Conservation (phyloP, 2,329 filamentous ascomycete genomes). For the Stemphylium beticola region DNA sequence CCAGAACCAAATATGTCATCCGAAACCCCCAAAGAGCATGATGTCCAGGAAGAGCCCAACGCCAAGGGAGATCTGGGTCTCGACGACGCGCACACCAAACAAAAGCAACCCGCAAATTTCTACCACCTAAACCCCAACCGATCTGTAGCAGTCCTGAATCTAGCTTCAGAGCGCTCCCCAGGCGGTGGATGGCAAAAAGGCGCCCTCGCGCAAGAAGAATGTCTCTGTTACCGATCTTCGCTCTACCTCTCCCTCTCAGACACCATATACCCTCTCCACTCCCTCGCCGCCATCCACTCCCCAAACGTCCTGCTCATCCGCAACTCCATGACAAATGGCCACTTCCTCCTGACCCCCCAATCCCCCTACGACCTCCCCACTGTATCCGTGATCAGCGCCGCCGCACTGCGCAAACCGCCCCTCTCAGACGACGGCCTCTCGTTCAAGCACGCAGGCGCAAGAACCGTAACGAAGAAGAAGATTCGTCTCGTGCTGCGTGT, state of each 20-base stretch:
- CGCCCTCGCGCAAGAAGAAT: slow-evolving; percentile 71
- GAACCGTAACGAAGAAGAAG: slow-evolving; percentile 65
- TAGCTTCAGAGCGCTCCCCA: slow-evolving; percentile 63
- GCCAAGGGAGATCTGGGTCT: too few relatives aligned
- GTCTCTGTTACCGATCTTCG: slow-evolving; percentile 68
- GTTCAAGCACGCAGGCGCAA: slow-evolving; percentile 46
- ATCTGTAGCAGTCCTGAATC: slow-evolving; percentile 68
- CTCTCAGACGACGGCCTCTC: slow-evolving; percentile 20
- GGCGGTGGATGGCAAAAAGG: slow-evolving; percentile 71
- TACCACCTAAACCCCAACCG: background rate
- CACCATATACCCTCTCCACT: slow-evolving; percentile 61
- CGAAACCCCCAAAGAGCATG: too few relatives aligned
- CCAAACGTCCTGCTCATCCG: slow-evolving; percentile 67
- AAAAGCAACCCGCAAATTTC: background rate
- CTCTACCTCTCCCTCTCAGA: slow-evolving; percentile 57
- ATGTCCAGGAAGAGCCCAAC: too few relatives aligned
- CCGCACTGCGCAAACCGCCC: slow-evolving; percentile 58
- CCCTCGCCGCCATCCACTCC: slow-evolving; percentile 63
- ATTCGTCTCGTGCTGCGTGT: slow-evolving; percentile 67
- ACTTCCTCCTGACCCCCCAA: slow-evolving; percentile 52
- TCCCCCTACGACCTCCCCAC: slow-evolving; percentile 54
- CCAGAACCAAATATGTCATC: background rate
- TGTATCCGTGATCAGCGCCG: slow-evolving; percentile 66
- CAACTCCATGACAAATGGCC: slow-evolving; percentile 54
- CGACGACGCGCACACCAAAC: too few relatives aligned